phyloP scores from a whole-genome alignment of 2,329 filamentous ascomycete genomes.

The Verruconis gallopava region DNA sequence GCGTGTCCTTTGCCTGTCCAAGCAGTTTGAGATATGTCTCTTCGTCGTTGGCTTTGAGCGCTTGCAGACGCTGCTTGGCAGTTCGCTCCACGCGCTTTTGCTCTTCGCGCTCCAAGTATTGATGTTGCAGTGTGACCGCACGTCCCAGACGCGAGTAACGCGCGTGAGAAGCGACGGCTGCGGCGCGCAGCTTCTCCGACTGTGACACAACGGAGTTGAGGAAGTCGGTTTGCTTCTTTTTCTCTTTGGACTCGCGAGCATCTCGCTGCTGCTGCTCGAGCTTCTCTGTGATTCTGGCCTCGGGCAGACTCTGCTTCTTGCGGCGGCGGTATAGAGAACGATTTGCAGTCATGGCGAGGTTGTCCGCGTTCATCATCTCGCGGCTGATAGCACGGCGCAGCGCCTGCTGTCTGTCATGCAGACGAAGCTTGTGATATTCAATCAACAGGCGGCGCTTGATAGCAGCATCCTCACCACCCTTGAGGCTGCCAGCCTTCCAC shows the following conservation, averaged over 20 bases:
- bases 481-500: slow-evolving; percentile 64
- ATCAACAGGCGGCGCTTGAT: slow-evolving; percentile 84
- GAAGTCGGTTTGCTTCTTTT: slow-evolving; percentile 93
- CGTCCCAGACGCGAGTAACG: slow-evolving; percentile 79
- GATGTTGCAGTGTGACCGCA: slow-evolving; percentile 79
- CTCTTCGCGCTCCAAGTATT: slow-evolving; percentile 97
- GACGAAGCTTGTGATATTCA: slow-evolving; percentile 79
- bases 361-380: slow-evolving; percentile 91
- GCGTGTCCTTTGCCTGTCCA: slow-evolving; percentile 96
- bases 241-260: slow-evolving; percentile 87
- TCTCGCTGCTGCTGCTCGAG: slow-evolving; percentile 98
- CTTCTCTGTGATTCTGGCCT: slow-evolving; percentile 96
- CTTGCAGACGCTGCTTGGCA: slow-evolving; percentile 97
- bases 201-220: slow-evolving; percentile 77
- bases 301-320: slow-evolving; percentile 93
- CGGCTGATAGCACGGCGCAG: slow-evolving; percentile 77
- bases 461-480: slow-evolving; percentile 52
- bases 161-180: slow-evolving; percentile 51
- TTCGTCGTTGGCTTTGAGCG: slow-evolving; percentile 96
- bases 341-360: slow-evolving; percentile 94
- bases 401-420: slow-evolving; percentile 79
- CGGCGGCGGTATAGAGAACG: slow-evolving; percentile 78
- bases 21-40: slow-evolving; percentile 97
- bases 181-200: slow-evolving; percentile 60
- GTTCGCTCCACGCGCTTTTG: slow-evolving; percentile 96